Evolutionary conservation across 805 yeast species (phyloP), one percentile per base, ranked within the genome.

Genomic region (Yarrowia sp.): DNA sequence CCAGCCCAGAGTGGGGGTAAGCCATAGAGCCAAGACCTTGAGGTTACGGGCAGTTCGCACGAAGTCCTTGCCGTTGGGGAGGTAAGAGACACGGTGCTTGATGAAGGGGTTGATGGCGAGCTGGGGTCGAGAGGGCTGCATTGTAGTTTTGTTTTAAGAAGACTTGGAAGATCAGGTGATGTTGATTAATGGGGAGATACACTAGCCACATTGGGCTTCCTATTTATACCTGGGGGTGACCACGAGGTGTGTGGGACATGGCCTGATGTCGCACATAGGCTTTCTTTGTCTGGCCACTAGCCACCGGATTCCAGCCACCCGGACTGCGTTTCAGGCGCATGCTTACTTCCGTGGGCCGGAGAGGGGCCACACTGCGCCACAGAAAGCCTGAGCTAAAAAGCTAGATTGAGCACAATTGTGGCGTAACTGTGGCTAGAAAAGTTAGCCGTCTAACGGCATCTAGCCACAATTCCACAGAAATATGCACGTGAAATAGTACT

Each of bases 121-220:
- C 13, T 50, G 53, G 30, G 66, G 66, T 61, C 55, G 66, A 61
- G 66, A 15, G 34, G 66, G 66, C 66, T 61, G 53, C 66, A 61
- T 61, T 61, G 52, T 47, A n/a, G 50, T 7, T 56, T 40, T 56
- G 49, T 40, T 56, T 40, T 56, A 53, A 53, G 42, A 14, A 24
- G 43, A 24, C 15, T 39, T 36, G 24, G 50, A 58, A 30, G 50
- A 58, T 58, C 64, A 58, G 50, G 50, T 58, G 64, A 55, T 52
- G 46, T 40, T 55, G 63, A 7, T 10, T 30, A 40, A 43, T 58
- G 64, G 50, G 58, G 64, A 43, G 49, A 42, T 43, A 34, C 30
- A 42, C 40, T 58, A 43, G 49, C 50, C 50, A 43, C 64, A 58
- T 43, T 43, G 36, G 36, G 50, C 64, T 43, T 42, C 64, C 64